Base-by-base conservation (phyloP, 495 filamentous ascomycete genomes). In the Hypomontagnella monticulosa region DNA sequence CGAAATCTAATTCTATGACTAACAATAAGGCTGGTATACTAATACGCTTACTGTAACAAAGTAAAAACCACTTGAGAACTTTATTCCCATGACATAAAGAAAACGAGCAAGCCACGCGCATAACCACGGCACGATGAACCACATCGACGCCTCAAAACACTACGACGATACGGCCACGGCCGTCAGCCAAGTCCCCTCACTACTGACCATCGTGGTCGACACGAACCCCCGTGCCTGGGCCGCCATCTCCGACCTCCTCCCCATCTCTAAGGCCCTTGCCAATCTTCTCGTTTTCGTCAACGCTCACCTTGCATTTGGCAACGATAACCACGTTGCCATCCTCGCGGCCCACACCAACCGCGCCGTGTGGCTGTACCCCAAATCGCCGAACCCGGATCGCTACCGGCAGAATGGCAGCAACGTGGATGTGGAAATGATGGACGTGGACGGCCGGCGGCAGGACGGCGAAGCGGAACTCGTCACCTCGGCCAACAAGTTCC, bases 171-270 rank as follows among this genome's bases (percentile, higher is more conserved):
- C 80, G 64, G 80, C 83, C 36, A 67, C 67, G 30, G 52, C 62
- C 48, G 51, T 58, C 18, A 89, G 86, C 56, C 87, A 88, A 46
- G 79, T 91, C 3, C 93, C 96, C 0, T 97, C 95, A 27, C 88
- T 99, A 38, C 86, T 96, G 50, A 90, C 91, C 60, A 88, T 99
- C 71, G 85, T 99, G 76, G 84, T 99, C 80, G 95, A 99, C 79
- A 97, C 95, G 40, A 98, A 98, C 73, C 96, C 95, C 1, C 91
- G 90, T 67, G 93, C 95, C 73, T 99, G 95, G 95, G 87, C 91
- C 3, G 82, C 90, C 46, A 85, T 98, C 57, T 76, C 86, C 64
- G 76, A 87, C 60, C 86, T 84, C 4, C 89, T 99, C n/a, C 85
- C 95, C 30, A 84, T 98, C 61, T 87, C 90, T 52, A 89, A 89